Conservation (phyloP, 2,329 filamentous ascomycete species). For the Samsoniella hepiali region DNA sequence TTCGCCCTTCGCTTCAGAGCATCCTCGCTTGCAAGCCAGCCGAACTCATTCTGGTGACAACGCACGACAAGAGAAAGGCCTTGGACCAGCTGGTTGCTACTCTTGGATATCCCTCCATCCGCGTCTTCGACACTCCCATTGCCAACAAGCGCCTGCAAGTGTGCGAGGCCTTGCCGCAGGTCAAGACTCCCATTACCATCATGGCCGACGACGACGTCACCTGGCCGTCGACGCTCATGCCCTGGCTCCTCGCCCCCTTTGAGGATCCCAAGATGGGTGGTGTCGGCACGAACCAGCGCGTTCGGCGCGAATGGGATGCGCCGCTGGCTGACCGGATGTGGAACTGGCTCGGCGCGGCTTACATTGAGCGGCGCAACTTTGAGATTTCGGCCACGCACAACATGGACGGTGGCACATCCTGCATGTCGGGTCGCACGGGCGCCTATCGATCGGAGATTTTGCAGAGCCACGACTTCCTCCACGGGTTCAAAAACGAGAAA, state of each 20-base stretch:
- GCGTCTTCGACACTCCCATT: slow-evolving; percentile 73
- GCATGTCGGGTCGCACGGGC: slow-evolving; percentile 90
- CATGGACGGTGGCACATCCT: slow-evolving; percentile 93
- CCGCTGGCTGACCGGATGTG: slow-evolving; percentile 63
- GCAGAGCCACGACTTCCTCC: slow-evolving; percentile 77
- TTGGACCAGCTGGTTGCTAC: slow-evolving; percentile 65
- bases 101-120: slow-evolving; percentile 58
- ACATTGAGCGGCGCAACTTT: slow-evolving; percentile 92
- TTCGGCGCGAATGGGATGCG: slow-evolving; percentile 64
- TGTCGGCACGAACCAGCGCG: slow-evolving; percentile 86
- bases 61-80: slow-evolving; percentile 70
- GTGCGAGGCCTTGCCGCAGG: slow-evolving; percentile 82
- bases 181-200: slow-evolving; percentile 79
- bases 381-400: slow-evolving; percentile 95
- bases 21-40: slow-evolving; percentile 67
- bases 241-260: slow-evolving; percentile 91
- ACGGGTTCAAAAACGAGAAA: slow-evolving; percentile 86
- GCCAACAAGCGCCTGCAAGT: slow-evolving; percentile 96
- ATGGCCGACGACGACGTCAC: slow-evolving; percentile 96
- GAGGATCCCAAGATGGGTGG: slow-evolving; percentile 81
- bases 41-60: slow-evolving; percentile 82
- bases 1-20: slow-evolving; percentile 76
- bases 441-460: slow-evolving; percentile 89
- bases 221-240: slow-evolving; percentile 81
- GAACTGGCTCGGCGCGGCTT: slow-evolving; percentile 88